phyloP scores from a whole-genome alignment of 768 basidiomycete genomes.

The Chalciporus chontae region DNA sequence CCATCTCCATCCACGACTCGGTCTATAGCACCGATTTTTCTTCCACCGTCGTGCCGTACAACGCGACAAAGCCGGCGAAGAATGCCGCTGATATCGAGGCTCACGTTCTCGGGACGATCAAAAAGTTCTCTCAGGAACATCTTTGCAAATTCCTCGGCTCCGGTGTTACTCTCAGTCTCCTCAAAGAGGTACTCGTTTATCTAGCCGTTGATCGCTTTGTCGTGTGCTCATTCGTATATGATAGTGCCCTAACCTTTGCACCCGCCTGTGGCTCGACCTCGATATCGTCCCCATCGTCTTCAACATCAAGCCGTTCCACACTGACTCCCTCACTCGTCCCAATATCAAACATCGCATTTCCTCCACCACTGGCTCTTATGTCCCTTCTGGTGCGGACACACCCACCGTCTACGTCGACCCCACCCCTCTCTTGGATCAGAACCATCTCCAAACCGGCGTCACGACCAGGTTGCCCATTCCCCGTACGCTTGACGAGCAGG shows the following conservation, averaged over 20 bases:
- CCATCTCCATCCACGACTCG: slow-evolving; percentile 79
- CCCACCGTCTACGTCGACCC: slow-evolving; percentile 67
- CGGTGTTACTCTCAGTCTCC: slow-evolving; percentile 67
- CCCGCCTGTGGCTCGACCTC: slow-evolving; percentile 76
- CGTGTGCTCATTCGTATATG: slow-evolving; percentile 18
- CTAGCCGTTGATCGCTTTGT: slow-evolving; percentile 4
- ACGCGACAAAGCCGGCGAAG: slow-evolving; percentile 46
- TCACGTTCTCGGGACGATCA: slow-evolving; percentile 60
- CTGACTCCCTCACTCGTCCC: slow-evolving; percentile 72
- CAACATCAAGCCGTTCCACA: slow-evolving; percentile 81
- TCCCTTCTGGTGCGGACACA: slow-evolving; percentile 73
- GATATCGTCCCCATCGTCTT: slow-evolving; percentile 85
- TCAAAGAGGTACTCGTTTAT: slow-evolving; percentile 54
- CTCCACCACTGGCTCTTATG: slow-evolving; percentile 74
- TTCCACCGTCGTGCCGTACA: slow-evolving; percentile 53
- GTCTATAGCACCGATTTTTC: slow-evolving; percentile 81
- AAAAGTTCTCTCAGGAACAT: slow-evolving; percentile 72
- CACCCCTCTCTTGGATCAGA: slow-evolving; percentile 41
- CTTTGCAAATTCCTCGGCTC: slow-evolving; percentile 85
- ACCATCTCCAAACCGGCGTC: slow-evolving; percentile 42
- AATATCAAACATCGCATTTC: slow-evolving; percentile 82
- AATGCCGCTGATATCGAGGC: slow-evolving; percentile 60
- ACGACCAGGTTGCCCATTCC: slow-evolving; percentile 64
- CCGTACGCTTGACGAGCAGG: slow-evolving; percentile 79
- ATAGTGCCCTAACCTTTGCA: slow-evolving; percentile 78